Evolutionary conservation across 2,329 filamentous ascomycete species (phyloP).

Genomic region (Ophiognomonia clavigignenti-juglandacearum): DNA sequence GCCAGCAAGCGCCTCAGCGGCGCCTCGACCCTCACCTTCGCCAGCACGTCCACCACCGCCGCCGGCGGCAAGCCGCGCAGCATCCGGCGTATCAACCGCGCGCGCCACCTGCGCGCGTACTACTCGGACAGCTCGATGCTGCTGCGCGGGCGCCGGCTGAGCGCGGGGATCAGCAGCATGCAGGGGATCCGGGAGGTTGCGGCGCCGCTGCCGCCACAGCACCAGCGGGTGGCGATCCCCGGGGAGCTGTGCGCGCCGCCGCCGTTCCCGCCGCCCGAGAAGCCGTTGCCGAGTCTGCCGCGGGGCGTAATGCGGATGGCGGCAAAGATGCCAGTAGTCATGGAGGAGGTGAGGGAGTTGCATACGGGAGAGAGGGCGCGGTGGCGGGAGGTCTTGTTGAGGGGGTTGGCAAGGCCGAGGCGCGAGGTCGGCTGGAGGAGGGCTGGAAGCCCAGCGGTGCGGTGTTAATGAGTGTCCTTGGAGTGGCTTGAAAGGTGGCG

Average conservation of each 20-base stretch:
- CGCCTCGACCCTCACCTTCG: constrained; percentile 7
- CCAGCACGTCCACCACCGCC: constrained; percentile 10
- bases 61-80: constrained; percentile 7
- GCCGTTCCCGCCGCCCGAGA: constrained; percentile 5
- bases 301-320: no score
- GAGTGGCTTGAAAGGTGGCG: no score
- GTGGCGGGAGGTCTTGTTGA: constrained; percentile 5
- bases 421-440: neutral
- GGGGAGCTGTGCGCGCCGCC: constrained; percentile 1
- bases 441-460: neutral
- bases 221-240: no score
- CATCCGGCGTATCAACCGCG: constrained; percentile 10
- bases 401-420: neutral
- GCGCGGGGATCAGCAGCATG: constrained; percentile 5
- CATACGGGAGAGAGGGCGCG: constrained; percentile 2
- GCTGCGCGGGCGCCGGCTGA: neutral
- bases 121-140: constrained; percentile 13
- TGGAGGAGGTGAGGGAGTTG: constrained; percentile 3
- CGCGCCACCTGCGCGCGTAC: constrained; percentile 14
- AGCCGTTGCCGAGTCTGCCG: constrained; percentile 1
- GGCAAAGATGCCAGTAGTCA: no score
- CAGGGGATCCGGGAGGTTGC: no score
- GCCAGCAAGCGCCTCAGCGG: constrained; percentile 5
- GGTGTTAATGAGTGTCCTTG: neutral
- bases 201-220: no score